These are phyloP conservation scores for Mycena vitilis DNA, from an alignment of 768 basidiomycete genomes.

Conservation along the genomic window DNA sequence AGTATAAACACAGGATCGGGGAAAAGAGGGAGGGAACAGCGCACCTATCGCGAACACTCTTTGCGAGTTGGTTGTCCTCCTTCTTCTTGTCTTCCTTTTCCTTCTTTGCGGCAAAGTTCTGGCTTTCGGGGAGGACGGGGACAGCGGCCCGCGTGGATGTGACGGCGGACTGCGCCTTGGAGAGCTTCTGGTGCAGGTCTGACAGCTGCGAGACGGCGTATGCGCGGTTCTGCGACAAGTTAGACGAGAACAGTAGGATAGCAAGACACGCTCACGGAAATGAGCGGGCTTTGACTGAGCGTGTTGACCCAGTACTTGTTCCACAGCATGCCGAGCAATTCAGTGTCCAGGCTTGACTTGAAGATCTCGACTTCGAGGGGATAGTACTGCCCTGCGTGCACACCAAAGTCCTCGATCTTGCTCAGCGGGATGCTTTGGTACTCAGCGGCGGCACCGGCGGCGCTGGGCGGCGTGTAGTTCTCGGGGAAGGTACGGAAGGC, in stretches of 20 bases:
- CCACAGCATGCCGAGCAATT: conserved; percentile 92
- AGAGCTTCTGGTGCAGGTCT: conserved; percentile 91
- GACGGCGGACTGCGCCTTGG: conserved; percentile 73
- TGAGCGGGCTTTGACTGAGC: conserved; percentile 90
- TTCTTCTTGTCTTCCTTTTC: conserved; percentile 83
- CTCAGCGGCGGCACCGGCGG: conserved; percentile 70
- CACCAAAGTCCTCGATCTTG: conserved; percentile 99
- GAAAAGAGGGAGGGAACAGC: conserved; percentile 6
- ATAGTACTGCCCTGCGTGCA: conserved; percentile 97
- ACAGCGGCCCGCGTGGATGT: conserved; percentile 67
- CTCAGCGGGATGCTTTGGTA: conserved; percentile 96
- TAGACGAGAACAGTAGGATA: neutral
- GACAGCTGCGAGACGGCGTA: conserved; percentile 93
- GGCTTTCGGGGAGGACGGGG: conserved; percentile 63
- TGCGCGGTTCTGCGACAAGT: conserved; percentile 79
- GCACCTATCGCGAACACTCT: conserved; percentile 93
- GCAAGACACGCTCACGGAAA: conserved; percentile 67
- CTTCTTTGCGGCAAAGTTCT: conserved; percentile 54
- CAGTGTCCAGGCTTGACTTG: conserved; percentile 89
- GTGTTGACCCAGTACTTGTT: conserved; percentile 99
- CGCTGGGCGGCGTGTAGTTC: conserved; percentile 87
- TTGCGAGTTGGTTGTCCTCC: conserved; percentile 87
- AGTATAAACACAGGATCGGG: neutral
- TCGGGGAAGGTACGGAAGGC: conserved; percentile 98
- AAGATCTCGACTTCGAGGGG: conserved; percentile 94